Percentiles rank a stretch among this genome's conserved stretches.
These are phyloP conservation scores for Magnaporthales sp. DNA, from an alignment of 2,329 filamentous ascomycete genomes.

Conservation along the genomic window DNA sequence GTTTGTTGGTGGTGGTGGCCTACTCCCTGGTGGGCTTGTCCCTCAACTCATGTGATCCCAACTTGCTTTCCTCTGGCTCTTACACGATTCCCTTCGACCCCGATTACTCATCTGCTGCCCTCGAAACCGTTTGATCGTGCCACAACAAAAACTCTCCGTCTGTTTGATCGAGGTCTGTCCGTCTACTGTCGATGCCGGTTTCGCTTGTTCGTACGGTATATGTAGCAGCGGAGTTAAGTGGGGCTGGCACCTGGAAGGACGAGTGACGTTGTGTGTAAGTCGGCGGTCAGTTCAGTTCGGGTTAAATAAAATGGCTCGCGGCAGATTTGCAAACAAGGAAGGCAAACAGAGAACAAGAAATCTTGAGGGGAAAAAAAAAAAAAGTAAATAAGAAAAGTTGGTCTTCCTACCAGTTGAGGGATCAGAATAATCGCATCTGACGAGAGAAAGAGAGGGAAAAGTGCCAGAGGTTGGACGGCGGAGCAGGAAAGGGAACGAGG, in stretches of 20 bases:
- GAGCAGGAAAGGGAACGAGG: not conserved
- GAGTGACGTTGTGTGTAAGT: not conserved
- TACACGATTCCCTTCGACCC: not conserved
- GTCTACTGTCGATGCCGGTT: not conserved
- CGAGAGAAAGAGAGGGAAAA: not conserved
- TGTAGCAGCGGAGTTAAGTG: not conserved
- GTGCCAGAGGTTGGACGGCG: constrained; percentile 6
- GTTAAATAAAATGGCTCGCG: not conserved
- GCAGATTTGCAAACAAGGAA: not conserved
- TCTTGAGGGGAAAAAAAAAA: not conserved
- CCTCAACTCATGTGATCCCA: not conserved
- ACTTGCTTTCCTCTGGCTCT: not conserved
- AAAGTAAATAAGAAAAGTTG: not conserved
- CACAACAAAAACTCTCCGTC: not conserved
- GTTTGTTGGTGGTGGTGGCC: not conserved
- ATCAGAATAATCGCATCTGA: not conserved
- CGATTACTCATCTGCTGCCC: not conserved
- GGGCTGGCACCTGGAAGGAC: not conserved
- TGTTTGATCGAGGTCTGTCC: not conserved
- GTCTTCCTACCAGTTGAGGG: not conserved
- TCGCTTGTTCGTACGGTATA: not conserved
- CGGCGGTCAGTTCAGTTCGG: not conserved
- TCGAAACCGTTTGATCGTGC: not conserved
- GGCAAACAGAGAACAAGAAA: not conserved
- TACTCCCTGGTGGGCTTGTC: not conserved